phyloP scores from a whole-genome alignment of 805 yeast species.

The Suhomyces tanzawaensis region DNA sequence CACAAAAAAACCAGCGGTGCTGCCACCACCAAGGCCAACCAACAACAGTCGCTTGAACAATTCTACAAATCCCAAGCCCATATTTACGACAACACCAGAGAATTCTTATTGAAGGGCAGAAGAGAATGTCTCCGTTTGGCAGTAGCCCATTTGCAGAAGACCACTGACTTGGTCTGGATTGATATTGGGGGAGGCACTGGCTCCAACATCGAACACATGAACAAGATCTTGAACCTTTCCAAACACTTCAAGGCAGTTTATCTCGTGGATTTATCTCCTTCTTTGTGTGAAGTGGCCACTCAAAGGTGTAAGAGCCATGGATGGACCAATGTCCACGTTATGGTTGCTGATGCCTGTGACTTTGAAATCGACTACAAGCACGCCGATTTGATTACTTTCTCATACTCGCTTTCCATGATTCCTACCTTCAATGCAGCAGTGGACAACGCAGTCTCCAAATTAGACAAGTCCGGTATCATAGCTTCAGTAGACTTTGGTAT shows the following conservation, averaged over 20 bases:
- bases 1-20: slow-evolving; percentile 27
- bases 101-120: slow-evolving; percentile 66
- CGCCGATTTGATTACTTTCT: slow-evolving; percentile 76
- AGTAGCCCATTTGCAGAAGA: slow-evolving; percentile 49
- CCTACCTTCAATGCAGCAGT: slow-evolving; percentile 78
- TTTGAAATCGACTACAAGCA: slow-evolving; percentile 46
- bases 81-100: slow-evolving; percentile 72
- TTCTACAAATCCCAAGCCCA: slow-evolving; percentile 77
- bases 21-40: slow-evolving; percentile 28
- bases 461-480: slow-evolving; percentile 59
- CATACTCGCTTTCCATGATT: slow-evolving; percentile 82
- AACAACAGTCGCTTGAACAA: slow-evolving; percentile 61
- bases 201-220: slow-evolving; percentile 75
- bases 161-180: slow-evolving; percentile 59
- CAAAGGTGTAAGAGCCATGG: slow-evolving; percentile 46
- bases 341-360: slow-evolving; percentile 74
- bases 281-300: slow-evolving; percentile 70
- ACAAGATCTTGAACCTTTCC: slow-evolving; percentile 47
- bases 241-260: slow-evolving; percentile 61
- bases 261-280: slow-evolving; percentile 73
- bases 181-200: slow-evolving; percentile 91
- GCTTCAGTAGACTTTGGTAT: slow-evolving; percentile 81
- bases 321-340: slow-evolving; percentile 59
- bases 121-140: slow-evolving; percentile 61
- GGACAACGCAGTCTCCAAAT: slow-evolving; percentile 56